A percentile compares a stretch with the other conserved stretches of the same genome.
Evolutionary conservation across 208 protist species (phyloP).

Genomic region (Angomonas desouzai): DNA sequence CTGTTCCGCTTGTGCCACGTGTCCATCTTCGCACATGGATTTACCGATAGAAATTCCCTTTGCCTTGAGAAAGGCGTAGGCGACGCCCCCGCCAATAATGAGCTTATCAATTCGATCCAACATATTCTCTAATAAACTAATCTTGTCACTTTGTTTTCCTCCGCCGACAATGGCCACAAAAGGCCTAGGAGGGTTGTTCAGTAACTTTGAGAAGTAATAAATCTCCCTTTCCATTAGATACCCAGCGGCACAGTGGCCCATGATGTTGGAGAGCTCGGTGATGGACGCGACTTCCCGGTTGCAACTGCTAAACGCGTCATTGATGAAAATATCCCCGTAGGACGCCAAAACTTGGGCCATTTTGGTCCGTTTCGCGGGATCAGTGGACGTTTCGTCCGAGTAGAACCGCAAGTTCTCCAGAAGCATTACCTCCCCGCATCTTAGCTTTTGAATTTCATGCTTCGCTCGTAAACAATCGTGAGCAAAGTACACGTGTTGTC

Average conservation of each 20-base stretch:
- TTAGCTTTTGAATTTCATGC: slow-evolving; percentile 41
- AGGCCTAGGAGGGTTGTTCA: slow-evolving; percentile 76
- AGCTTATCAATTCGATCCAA: slow-evolving; percentile 97
- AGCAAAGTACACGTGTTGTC: slow-evolving; percentile 68
- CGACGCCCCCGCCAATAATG: slow-evolving; percentile 99
- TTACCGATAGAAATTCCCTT: slow-evolving; percentile 89
- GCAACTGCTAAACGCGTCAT: slow-evolving; percentile 99
- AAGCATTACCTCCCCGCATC: slow-evolving; percentile 92
- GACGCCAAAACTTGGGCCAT: slow-evolving; percentile 88
- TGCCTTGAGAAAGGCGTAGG: slow-evolving; percentile 96
- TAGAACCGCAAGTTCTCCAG: slow-evolving; percentile 99
- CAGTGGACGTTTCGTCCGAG: slow-evolving; percentile 94
- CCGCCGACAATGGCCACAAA: slow-evolving; percentile 97
- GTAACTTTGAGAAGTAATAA: slow-evolving; percentile 95
- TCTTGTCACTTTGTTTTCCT: slow-evolving; percentile 99
- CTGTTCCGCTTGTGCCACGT: slow-evolving; percentile 62
- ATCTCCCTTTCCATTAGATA: slow-evolving; percentile 99
- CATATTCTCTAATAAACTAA: slow-evolving; percentile 98
- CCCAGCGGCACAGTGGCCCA: slow-evolving; percentile 92
- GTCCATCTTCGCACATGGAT: slow-evolving; percentile 94
- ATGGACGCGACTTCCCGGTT: slow-evolving; percentile 95
- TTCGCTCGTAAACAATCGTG: slow-evolving; percentile 79
- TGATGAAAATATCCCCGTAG: slow-evolving; percentile 97
- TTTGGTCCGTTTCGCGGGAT: slow-evolving; percentile 66
- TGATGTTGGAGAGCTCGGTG: slow-evolving; percentile 77